These are phyloP conservation scores for Diaporthe vexans DNA, from an alignment of 2,329 filamentous ascomycete species.

Conservation along the genomic window DNA sequence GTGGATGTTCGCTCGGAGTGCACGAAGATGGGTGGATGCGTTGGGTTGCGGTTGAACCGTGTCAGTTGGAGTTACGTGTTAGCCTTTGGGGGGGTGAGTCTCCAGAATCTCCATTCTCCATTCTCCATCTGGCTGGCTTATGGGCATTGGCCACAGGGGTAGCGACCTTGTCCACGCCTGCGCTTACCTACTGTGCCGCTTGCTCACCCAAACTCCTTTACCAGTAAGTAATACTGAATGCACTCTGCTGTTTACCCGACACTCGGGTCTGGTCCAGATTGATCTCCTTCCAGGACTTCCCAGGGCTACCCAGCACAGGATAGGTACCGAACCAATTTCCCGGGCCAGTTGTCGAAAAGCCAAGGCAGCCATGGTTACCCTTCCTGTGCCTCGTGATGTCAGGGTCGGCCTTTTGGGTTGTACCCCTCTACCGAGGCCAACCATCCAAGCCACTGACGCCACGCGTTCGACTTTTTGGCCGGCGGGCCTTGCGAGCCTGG, in stretches of 20 bases:
- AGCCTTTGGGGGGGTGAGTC: constrained; percentile 13
- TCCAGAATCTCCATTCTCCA: constrained; percentile 23
- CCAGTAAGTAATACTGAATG: not conserved
- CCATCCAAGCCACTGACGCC: constrained; percentile 33
- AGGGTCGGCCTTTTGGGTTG: not conserved
- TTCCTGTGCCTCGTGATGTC: not conserved
- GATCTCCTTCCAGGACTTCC: not conserved
- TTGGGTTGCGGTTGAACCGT: constrained; percentile 33
- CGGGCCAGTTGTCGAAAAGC: not conserved
- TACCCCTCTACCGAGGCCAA: constrained; percentile 8
- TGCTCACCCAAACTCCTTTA: not conserved
- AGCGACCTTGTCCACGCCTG: not conserved
- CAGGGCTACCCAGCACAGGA: not conserved
- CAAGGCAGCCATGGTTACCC: constrained; percentile 14
- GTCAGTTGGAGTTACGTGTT: constrained; percentile 39
- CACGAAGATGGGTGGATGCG: constrained; percentile 33
- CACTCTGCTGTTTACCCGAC: not conserved
- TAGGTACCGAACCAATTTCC: not conserved
- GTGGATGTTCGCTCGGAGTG: constrained; percentile 29
- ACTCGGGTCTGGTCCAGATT: not conserved
- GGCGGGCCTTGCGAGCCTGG: not conserved
- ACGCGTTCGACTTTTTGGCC: constrained; percentile 17
- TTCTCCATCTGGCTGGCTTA: constrained; percentile 15
- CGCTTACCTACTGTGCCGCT: too few species aligned
- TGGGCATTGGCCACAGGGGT: constrained; percentile 24